Evolutionary conservation across 306 rosid species (phyloP), one percentile per base, ranked within the genome.

Genomic region (Ziziphus jujuba): DNA sequence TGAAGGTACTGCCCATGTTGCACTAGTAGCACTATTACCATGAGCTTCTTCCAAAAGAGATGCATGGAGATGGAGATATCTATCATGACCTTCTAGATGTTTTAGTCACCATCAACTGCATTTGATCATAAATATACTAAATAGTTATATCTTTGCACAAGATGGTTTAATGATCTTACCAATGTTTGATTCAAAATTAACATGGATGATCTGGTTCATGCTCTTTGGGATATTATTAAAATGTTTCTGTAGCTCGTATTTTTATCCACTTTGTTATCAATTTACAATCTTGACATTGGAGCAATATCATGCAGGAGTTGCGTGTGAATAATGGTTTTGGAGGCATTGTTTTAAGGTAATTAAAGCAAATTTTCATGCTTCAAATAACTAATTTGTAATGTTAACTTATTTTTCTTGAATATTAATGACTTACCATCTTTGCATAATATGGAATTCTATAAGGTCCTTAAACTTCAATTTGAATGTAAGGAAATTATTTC

Each of bases 311-410:
- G 84, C 97, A 93, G 97, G 98, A 87, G 75, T 85, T 93, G 75
- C 97, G 97, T 22, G 89, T 93, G 64, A 93, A 56, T 77, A 88
- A 73, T 81, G 98, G 98, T 55, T 93, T 93, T 80, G 98, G 97
- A 63, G 97, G 96, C 70, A 72, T 93, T 80, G 88, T 81, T 69
- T 78, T 93, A 79, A 93, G 97, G 98, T 90, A 86, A 50, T 36
- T 45, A 7, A 58, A 63, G 24, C 61, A 33, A 63, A 63, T 49
- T 36, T 50, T 63, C 58, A 43, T 45, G 69, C 48, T 64, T 67
- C 35, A 13, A 36, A 6, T 64, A 38, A 25, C 69, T 44, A 35
- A n/a, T 60, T 59, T 19, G 25, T 62, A 63, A 21, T 70, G 50
- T 28, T 57, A 60, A 44, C 48, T 55, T 64, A 23, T 50, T 47